Conservation (phyloP, 164 flowering plant species). For the Cinnamomum chago region DNA sequence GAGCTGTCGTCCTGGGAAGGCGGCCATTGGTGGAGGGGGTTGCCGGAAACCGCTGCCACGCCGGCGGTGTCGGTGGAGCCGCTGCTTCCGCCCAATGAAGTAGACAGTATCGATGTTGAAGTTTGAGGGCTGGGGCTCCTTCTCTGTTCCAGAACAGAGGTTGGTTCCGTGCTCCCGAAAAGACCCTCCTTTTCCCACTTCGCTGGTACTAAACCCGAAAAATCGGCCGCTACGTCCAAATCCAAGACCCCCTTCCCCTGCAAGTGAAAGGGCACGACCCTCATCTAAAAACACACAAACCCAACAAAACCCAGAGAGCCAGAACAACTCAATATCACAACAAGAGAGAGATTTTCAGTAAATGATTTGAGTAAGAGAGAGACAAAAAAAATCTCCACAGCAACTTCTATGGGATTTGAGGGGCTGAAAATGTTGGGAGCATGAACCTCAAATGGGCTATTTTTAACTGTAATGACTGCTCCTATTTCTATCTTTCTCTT, state of each 20-base stretch:
- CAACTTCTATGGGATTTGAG: too few relatives aligned
- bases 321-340: background rate
- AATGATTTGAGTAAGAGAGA: too few relatives aligned
- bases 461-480: constrained; percentile 10
- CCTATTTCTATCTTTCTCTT: background rate
- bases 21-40: constrained; percentile 28
- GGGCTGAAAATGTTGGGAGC: constrained; percentile 2
- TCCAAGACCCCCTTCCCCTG: constrained; percentile 60
- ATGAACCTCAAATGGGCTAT: constrained; percentile 16
- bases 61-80: constrained; percentile 45
- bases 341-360: background rate
- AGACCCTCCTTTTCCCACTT: constrained; percentile 26
- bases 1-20: constrained; percentile 26
- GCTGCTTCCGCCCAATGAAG: constrained; percentile 46
- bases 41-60: constrained; percentile 48
- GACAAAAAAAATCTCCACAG: too few relatives aligned
- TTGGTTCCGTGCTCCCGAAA: constrained; percentile 46
- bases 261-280: constrained; percentile 78
- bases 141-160: constrained; percentile 69
- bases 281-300: constrained; percentile 39
- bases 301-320: constrained; percentile 11
- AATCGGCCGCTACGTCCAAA: constrained; percentile 16
- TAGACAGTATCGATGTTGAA: constrained; percentile 76
- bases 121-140: constrained; percentile 70
- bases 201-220: constrained; percentile 17